Conservation (phyloP, 129 eudicot genomes). For the Tanacetum coccineum region DNA sequence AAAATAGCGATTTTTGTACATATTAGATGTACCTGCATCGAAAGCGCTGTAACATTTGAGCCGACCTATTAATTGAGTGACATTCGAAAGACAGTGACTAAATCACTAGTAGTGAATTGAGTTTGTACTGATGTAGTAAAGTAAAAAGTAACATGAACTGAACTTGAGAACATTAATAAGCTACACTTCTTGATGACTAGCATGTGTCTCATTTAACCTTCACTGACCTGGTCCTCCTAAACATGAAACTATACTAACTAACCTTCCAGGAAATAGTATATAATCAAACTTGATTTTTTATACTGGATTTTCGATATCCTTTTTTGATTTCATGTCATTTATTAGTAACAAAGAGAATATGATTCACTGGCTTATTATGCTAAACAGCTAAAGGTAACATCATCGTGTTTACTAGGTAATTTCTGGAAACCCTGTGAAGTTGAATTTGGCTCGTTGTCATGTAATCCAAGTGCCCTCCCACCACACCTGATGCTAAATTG, state of each 20-base stretch:
- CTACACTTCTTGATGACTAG: constrained; percentile 23
- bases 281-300: neutral
- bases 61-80: constrained; percentile 8
- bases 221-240: constrained; percentile 26
- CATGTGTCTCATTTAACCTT: constrained; percentile 30
- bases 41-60: constrained; percentile 6
- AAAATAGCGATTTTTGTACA: neutral
- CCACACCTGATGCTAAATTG: no score
- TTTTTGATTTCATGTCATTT: neutral
- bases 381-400: neutral
- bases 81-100: constrained; percentile 21
- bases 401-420: neutral
- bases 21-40: neutral
- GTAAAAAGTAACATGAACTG: constrained; percentile 25
- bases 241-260: constrained; percentile 11
- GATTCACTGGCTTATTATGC: neutral
- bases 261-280: constrained; percentile 20
- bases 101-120: constrained; percentile 17
- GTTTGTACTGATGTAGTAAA: constrained; percentile 4
- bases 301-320: constrained; percentile 3
- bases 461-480: neutral
- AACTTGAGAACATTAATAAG: constrained; percentile 21
- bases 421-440: neutral
- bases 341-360: neutral
- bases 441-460: neutral